These are phyloP conservation scores for Gossypium thurberi DNA, from an alignment of 345 rosid genomes.

Conservation along the genomic window DNA sequence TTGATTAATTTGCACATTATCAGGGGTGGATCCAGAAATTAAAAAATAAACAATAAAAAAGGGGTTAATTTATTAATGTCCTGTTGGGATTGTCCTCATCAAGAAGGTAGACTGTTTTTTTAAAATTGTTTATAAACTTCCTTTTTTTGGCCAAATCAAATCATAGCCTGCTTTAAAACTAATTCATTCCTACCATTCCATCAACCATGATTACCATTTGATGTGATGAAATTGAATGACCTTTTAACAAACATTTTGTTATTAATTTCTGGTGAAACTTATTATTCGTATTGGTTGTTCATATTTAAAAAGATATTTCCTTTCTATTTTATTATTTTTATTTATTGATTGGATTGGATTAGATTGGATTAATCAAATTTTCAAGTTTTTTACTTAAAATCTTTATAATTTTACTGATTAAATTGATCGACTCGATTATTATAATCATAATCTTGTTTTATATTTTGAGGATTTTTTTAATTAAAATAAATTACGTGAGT, in stretches of 20 bases:
- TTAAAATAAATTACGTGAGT: too few relatives aligned
- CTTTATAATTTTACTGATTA: too few relatives aligned
- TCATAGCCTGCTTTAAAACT: background rate
- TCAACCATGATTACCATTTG: background rate
- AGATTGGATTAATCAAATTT: too few relatives aligned
- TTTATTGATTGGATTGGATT: background rate
- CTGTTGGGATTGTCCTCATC: background rate
- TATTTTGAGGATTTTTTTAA: too few relatives aligned
- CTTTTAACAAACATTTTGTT: constrained; percentile 7
- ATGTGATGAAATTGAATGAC: background rate
- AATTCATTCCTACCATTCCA: background rate
- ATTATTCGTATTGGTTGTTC: background rate
- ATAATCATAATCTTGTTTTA: too few relatives aligned
- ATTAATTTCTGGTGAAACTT: background rate
- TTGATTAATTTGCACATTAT: background rate
- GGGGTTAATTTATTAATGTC: background rate
- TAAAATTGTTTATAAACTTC: background rate
- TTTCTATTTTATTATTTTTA: background rate
- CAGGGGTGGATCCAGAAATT: background rate
- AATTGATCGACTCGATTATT: too few relatives aligned
- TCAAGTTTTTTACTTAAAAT: background rate
- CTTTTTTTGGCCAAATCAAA: background rate
- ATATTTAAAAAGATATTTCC: background rate
- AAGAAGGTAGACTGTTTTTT: background rate
- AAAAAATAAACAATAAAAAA: background rate